Evolutionary conservation across 1,139 yeast genomes (phyloP).

Genomic region (Candida sojae): DNA sequence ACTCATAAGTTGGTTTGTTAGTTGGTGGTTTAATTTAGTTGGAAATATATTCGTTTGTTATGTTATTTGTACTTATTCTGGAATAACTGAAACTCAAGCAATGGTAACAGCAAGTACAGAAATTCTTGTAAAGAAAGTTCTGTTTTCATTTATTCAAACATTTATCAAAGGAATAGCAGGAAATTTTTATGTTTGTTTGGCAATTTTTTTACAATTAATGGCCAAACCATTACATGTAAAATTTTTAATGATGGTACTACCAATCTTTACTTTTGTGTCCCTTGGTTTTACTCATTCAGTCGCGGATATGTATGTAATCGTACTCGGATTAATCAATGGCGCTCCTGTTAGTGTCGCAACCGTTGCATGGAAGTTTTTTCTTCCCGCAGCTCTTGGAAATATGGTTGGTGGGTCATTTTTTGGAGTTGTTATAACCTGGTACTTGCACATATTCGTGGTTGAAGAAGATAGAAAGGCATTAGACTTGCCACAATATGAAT

Average conservation of each 20-base stretch:
- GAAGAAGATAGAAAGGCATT: conserved; percentile 64
- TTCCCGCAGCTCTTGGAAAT: conserved; percentile 72
- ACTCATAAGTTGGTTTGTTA: conserved; percentile 65
- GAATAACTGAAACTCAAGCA: conserved; percentile 37
- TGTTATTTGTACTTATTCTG: conserved; percentile 58
- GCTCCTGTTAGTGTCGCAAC: conserved; percentile 61
- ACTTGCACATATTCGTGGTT: conserved; percentile 66
- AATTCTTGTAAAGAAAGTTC: conserved; percentile 49
- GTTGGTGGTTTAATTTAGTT: conserved; percentile 66
- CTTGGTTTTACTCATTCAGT: conserved; percentile 79
- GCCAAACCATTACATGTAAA: conserved; percentile 82
- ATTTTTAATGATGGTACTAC: conserved; percentile 60
- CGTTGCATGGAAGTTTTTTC: conserved; percentile 69
- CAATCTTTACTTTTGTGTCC: conserved; percentile 71
- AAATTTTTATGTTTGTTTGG: conserved; percentile 73
- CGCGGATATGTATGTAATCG: conserved; percentile 73
- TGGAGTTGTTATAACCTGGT: conserved; percentile 65
- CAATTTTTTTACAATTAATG: conserved; percentile 73
- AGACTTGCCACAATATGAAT: conserved; percentile 65
- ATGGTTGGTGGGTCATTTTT: conserved; percentile 70
- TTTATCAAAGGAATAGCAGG: conserved; percentile 70
- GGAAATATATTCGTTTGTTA: conserved; percentile 67
- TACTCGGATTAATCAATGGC: conserved; percentile 66
- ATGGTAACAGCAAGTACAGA: conserved; percentile 49
- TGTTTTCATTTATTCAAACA: conserved; percentile 55